These are phyloP conservation scores for Basidiobolus meristosporus DNA, from an alignment of 371 early-diverging fungal genomes.

Conservation along the genomic window DNA sequence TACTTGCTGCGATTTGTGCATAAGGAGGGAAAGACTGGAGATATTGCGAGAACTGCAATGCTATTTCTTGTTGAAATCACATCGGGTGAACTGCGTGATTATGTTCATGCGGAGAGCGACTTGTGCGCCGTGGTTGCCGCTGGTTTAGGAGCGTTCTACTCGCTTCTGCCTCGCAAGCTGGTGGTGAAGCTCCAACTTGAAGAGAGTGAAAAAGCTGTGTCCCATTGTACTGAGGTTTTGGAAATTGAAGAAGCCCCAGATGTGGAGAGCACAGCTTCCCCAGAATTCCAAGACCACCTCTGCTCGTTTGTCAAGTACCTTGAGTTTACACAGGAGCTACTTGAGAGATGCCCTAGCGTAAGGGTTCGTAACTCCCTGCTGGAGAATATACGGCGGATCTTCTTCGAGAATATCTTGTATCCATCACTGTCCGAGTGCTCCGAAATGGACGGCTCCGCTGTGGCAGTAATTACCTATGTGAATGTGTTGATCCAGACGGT, in stretches of 20 bases:
- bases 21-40: slow-evolving; percentile 70
- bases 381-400: slow-evolving; percentile 39
- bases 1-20: slow-evolving; percentile 75
- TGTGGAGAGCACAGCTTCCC: slow-evolving; percentile 25
- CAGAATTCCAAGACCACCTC: slow-evolving; percentile 49
- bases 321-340: slow-evolving; percentile 68
- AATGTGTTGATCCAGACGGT: slow-evolving; percentile 50
- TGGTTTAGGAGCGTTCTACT: slow-evolving; percentile 76
- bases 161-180: slow-evolving; percentile 73
- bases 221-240: slow-evolving; percentile 8
- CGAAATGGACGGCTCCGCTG: slow-evolving; percentile 80
- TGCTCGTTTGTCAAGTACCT: slow-evolving; percentile 58
- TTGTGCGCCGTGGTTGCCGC: slow-evolving; percentile 67
- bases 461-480: slow-evolving; percentile 75
- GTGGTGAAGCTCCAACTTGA: slow-evolving; percentile 20
- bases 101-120: slow-evolving; percentile 53
- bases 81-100: slow-evolving; percentile 44
- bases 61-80: slow-evolving; percentile 76
- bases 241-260: slow-evolving; percentile 8
- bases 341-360: slow-evolving; percentile 59
- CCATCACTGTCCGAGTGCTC: slow-evolving; percentile 72
- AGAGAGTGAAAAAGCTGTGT: slow-evolving; percentile 15
- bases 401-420: slow-evolving; percentile 70
- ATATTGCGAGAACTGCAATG: slow-evolving; percentile 75
- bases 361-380: slow-evolving; percentile 40